Evolutionary conservation across 495 filamentous ascomycete genomes (phyloP), one percentile per base, ranked within the genome.

Genomic region (Penicillium canariense): DNA sequence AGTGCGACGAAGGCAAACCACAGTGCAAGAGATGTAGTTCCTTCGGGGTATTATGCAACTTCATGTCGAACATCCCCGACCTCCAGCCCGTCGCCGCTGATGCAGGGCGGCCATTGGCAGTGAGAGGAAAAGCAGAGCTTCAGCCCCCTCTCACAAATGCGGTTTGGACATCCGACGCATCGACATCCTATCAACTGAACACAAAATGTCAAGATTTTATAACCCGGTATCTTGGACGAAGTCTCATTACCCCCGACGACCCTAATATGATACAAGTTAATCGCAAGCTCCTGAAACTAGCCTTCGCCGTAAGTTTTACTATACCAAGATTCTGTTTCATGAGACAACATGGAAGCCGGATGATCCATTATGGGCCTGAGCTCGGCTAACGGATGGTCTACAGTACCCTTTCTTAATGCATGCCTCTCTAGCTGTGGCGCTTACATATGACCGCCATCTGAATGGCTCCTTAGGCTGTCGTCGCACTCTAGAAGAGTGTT

Each of bases 341-440:
- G 4, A 42, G 38, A 39, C 26, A 48, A 9, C 18, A 42, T n/a
- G 9, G 1, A 45, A 32, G 12, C 47, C 2, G 5, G 40, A 30
- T 47, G 47, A 31, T 49, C 8, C 32, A 40, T 50, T 11, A 40
- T 39, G 8, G 23, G 11, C 30, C 35, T 35, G 12, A 42, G 10
- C 12, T 51, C 7, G 28, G 38, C 65, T 75, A 53, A 73, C 47
- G 52, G 25, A 30, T 53, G 9, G 2, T 30, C 51, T 50, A 48
- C 32, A 78, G 75, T 55, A 77, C 52, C 76, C 77, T 12, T 74
- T 58, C 45, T 54, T 80, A 50, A 78, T 80, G 76, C 77, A 80
- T 53, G 71, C 71, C 42, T 68, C 70, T 48, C 62, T 78, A 40
- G 71, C 71, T 1, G 65, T 77, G 50, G 68, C 75, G 26, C 49